Percentiles rank a stretch among this genome's conserved stretches.
phyloP scores from a whole-genome alignment of 2,329 filamentous ascomycete genomes.

The Penicillium sclerotigenum region DNA sequence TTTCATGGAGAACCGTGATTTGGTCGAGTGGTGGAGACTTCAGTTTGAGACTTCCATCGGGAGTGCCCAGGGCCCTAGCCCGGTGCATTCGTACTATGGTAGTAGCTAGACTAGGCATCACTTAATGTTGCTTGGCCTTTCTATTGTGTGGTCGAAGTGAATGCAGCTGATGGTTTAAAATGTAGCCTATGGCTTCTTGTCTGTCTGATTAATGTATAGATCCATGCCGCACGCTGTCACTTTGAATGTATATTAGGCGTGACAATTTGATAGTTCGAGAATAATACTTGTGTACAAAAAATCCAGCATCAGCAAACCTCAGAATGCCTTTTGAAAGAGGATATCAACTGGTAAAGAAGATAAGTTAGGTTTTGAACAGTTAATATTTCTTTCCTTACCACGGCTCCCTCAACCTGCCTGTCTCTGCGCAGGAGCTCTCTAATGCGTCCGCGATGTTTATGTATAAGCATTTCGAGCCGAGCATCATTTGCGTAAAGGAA shows the following conservation, averaged over 20 bases:
- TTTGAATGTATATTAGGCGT: neutral
- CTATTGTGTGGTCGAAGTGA: neutral
- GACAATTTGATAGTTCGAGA: neutral
- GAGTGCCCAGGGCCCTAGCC: constrained; percentile 37
- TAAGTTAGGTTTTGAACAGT: no score
- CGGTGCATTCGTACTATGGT: neutral
- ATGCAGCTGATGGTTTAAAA: neutral
- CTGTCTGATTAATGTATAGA: neutral
- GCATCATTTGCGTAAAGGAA: no score
- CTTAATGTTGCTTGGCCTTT: neutral
- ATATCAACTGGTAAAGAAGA: neutral
- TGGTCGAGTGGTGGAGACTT: constrained; percentile 44
- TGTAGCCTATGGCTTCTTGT: neutral
- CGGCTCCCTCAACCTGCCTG: no score
- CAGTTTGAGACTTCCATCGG: constrained; percentile 46
- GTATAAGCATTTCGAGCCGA: no score
- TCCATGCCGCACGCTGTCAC: neutral
- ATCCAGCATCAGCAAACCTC: neutral
- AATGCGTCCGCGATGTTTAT: no score
- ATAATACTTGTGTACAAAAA: neutral
- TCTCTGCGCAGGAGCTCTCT: no score
- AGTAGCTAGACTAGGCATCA: neutral
- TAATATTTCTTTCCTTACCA: no score
- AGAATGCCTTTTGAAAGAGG: neutral
- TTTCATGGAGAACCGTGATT: constrained; percentile 44